Base-by-base conservation (phyloP, 495 filamentous ascomycete genomes). In the Penicillium cosmopolitanum region DNA sequence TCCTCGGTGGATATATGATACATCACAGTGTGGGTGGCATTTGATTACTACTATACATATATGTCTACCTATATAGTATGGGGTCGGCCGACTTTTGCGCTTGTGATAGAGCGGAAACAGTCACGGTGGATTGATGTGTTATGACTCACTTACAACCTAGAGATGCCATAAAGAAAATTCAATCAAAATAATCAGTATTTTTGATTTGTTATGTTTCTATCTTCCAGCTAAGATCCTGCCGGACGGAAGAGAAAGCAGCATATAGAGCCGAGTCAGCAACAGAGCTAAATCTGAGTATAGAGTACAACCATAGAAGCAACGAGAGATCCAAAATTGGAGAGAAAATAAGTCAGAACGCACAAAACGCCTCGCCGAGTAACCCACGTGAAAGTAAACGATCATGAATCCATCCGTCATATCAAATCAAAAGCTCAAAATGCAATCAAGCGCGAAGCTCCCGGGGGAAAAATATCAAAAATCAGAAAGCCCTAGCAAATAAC, bases 1-100 rank as follows among this genome's bases (percentile, higher is more conserved):
- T 31, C 12, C 23, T 55, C 42, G 42, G 40, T 19, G 53, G 50
- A 25, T 46, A 47, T 47, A 33, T 55, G 40, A 55, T 55, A 33
- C 42, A 55, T 55, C 53, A 55, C 42, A 55, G 50, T 12, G 16
- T 11, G 28, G 34, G 47, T 31, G 23, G 50, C 50, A 51, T 51
- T 36, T 25, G 19, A 28, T 16, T 48, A 21, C 19, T 21, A 21
- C 19, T 21, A 19, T 48, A 28, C 21, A 48, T 18, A 18, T 46
- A 4, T 19, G 16, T 40, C 6, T n/a, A 12, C n/a, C 6, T n/a
- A 12, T 4, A 12, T 40, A 40, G 36, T 13, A 40, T 40, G 36
- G 11, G 16, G 16, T 16, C 16, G 43, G 43, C 16, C 5, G 43
- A 19, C 16, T 46, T 21, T 18, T 11, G 43, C 8, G 16, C 43